Evolutionary conservation across 805 yeast genomes (phyloP).

Genomic region (Yarrowia yakushimensis): DNA sequence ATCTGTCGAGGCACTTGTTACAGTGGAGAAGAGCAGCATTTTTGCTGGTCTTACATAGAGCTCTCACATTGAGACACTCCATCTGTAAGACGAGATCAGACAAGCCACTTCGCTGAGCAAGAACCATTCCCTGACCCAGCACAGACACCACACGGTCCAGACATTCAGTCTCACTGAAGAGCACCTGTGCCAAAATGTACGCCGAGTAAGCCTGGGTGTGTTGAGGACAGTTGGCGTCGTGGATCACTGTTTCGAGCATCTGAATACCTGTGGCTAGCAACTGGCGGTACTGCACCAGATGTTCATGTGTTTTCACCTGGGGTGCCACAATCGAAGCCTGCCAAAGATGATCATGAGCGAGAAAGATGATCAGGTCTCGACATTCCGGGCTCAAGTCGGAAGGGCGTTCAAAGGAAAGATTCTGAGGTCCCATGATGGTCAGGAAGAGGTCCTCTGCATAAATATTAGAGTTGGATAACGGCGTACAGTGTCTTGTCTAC

Average conservation of each 20-base stretch:
- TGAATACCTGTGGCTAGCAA: constrained; percentile 1
- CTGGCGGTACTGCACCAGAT: neutral
- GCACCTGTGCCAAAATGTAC: constrained; percentile 23
- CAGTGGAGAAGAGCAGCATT: constrained; percentile 9
- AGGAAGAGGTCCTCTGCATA: neutral
- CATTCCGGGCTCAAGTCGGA: neutral
- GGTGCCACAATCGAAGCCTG: neutral
- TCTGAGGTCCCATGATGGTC: neutral
- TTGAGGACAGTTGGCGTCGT: constrained; percentile 21
- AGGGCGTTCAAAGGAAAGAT: neutral
- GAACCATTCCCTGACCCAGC: constrained; percentile 15
- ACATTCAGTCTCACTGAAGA: constrained; percentile 22
- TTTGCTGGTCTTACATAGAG: neutral
- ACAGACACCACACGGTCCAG: neutral
- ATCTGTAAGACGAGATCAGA: constrained; percentile 10
- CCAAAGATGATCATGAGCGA: neutral
- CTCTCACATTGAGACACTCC: constrained; percentile 22
- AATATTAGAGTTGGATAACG: constrained; percentile 11
- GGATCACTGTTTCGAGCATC: neutral
- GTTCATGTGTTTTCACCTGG: neutral
- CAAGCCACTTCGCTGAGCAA: constrained; percentile 1
- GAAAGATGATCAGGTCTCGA: neutral
- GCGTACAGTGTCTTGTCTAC: neutral
- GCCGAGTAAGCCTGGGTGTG: neutral
- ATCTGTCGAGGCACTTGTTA: neutral